These are phyloP conservation scores for Podospora sp. DNA, from an alignment of 495 filamentous ascomycete species.

Conservation along the genomic window DNA sequence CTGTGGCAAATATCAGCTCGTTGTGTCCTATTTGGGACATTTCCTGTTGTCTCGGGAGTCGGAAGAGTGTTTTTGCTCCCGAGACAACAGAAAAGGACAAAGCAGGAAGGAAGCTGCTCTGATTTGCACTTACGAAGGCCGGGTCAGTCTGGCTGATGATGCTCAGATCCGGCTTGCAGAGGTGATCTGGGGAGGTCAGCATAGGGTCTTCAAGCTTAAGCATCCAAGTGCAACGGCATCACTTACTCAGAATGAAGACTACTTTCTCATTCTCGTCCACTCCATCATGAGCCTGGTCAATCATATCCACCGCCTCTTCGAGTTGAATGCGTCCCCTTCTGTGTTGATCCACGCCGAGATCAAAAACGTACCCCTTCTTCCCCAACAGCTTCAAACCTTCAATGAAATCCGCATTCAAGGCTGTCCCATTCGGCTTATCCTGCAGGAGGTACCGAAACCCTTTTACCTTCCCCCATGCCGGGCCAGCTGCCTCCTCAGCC, in stretches of 20 bases:
- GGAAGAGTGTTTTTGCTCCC: no score
- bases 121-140: no score
- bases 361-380: conserved; percentile 66
- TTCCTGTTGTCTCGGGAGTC: no score
- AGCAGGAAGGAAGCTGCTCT: no score
- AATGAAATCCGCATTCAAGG: conserved; percentile 62
- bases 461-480: conserved; percentile 49
- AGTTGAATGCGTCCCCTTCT: conserved; percentile 70
- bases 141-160: conserved; percentile 54
- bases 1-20: no score
- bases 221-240: conserved; percentile 8
- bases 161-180: conserved; percentile 82
- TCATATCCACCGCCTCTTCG: conserved; percentile 71
- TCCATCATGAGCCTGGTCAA: conserved; percentile 62
- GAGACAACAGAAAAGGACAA: no score
- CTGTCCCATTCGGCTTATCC: conserved; percentile 67
- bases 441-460: conserved; percentile 84
- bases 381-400: conserved; percentile 71
- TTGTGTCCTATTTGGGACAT: no score
- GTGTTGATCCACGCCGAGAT: conserved; percentile 78
- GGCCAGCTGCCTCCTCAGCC: conserved; percentile 54
- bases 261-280: conserved; percentile 60
- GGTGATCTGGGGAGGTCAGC: conserved; percentile 60
- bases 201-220: neutral
- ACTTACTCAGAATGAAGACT: conserved; percentile 70